Conservation (phyloP, 192 early-diverging fungal species). For the Tieghemiomyces parasiticus region DNA sequence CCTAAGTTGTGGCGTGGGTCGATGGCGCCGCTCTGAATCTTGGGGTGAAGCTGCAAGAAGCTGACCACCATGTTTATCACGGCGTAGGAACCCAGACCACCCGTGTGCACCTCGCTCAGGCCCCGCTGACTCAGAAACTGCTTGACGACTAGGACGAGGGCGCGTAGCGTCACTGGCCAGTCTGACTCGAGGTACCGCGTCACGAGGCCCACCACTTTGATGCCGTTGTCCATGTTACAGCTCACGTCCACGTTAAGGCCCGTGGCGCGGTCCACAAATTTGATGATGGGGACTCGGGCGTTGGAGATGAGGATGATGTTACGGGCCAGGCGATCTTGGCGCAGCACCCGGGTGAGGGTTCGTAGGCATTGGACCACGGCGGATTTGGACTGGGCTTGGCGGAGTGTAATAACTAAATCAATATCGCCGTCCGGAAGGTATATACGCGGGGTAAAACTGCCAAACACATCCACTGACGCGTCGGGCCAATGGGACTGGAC, state of each 20-base stretch:
- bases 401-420: conserved; percentile 16
- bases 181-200: conserved; percentile 36
- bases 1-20: conserved; percentile 61
- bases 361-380: conserved; percentile 16
- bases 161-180: conserved; percentile 36
- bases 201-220: conserved; percentile 38
- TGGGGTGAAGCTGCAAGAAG: conserved; percentile 80
- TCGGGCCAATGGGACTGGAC: conserved; percentile 23
- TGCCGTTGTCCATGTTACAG: conserved; percentile 55
- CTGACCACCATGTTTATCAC: conserved; percentile 59
- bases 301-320: conserved; percentile 41
- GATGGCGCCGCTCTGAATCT: conserved; percentile 44
- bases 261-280: conserved; percentile 63
- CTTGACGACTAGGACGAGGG: conserved; percentile 72
- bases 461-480: conserved; percentile 50
- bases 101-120: conserved; percentile 76
- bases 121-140: conserved; percentile 59
- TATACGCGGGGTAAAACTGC: conserved; percentile 73
- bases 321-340: conserved; percentile 22
- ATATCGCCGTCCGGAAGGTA: conserved; percentile 81
- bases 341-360: conserved; percentile 29
- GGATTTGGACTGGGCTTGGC: not conserved
- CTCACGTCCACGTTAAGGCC: conserved; percentile 68
- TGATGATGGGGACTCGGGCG: conserved; percentile 85
- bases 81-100: conserved; percentile 80